A percentile compares a stretch with the other conserved stretches of the same genome.
Evolutionary conservation across 805 yeast genomes (phyloP).

Genomic region (Starmerella kuoi): DNA sequence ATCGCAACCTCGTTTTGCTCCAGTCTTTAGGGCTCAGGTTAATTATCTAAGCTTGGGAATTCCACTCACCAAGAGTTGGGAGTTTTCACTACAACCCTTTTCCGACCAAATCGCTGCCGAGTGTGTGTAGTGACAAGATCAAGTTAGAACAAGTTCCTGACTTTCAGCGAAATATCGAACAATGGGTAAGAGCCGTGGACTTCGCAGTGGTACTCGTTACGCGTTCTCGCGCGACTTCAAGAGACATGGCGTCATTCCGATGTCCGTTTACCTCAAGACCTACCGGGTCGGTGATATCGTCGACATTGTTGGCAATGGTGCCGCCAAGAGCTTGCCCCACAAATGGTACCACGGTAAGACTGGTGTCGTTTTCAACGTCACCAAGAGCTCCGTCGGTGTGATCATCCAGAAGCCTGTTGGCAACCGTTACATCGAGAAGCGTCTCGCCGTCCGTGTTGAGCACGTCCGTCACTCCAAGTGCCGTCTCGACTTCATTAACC

Average conservation of each 20-base stretch:
- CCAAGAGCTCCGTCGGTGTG: slow-evolving; percentile 97
- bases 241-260: slow-evolving; percentile 86
- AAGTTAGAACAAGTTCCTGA: background rate
- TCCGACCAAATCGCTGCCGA: background rate
- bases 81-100: background rate
- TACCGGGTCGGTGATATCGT: slow-evolving; percentile 99
- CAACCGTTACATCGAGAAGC: slow-evolving; percentile 97
- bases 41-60: too few relatives aligned
- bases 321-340: slow-evolving; percentile 99
- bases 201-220: slow-evolving; percentile 99
- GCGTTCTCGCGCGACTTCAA: slow-evolving; percentile 99
- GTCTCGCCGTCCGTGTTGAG: slow-evolving; percentile 96
- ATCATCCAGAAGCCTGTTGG: slow-evolving; percentile 97
- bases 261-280: slow-evolving; percentile 93
- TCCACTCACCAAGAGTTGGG: too few relatives aligned
- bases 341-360: slow-evolving; percentile 99
- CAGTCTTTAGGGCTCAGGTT: slow-evolving; percentile 15
- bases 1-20: too few relatives aligned
- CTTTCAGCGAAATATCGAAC: slow-evolving; percentile 10
- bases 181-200: slow-evolving; percentile 64
- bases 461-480: slow-evolving; percentile 99
- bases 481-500: slow-evolving; percentile 97
- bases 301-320: slow-evolving; percentile 98
- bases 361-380: slow-evolving; percentile 97
- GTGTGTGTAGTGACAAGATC: slow-evolving; percentile 1